Conservation (phyloP, 495 filamentous ascomycete species). For the Hyphodiscus hymeniophilus region DNA sequence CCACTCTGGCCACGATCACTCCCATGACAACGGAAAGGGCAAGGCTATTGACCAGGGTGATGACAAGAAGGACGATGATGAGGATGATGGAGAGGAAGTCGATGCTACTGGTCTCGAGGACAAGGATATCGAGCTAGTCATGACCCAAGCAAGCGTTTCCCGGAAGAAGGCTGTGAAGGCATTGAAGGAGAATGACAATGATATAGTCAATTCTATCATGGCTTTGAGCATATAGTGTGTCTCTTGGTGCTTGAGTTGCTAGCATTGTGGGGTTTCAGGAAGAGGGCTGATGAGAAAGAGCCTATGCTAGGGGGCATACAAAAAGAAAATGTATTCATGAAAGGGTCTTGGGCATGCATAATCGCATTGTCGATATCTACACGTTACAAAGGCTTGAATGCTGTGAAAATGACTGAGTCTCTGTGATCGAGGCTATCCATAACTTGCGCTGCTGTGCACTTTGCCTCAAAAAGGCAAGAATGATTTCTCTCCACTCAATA, state of each 20-base stretch:
- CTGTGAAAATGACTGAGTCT: too few species aligned
- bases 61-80: constrained; percentile 78
- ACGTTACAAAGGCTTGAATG: too few species aligned
- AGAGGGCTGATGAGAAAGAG: neutral
- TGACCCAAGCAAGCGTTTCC: constrained; percentile 93
- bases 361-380: too few species aligned
- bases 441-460: too few species aligned
- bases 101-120: constrained; percentile 89
- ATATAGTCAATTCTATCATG: constrained; percentile 99
- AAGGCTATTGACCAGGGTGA: constrained; percentile 63
- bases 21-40: constrained; percentile 59
- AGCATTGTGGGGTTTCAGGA: neutral
- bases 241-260: neutral
- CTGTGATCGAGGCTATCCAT: too few species aligned
- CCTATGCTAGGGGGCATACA: neutral
- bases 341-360: neutral
- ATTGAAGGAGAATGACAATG: constrained; percentile 96
- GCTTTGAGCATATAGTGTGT: constrained; percentile 79
- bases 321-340: constrained; percentile 1
- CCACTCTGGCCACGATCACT: constrained; percentile 45
- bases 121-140: constrained; percentile 99
- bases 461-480: too few species aligned
- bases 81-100: constrained; percentile 93
- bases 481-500: too few species aligned
- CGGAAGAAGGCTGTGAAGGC: constrained; percentile 98